Evolutionary conservation across 2,329 filamentous ascomycete genomes (phyloP), one percentile per base, ranked within the genome.

Genomic region (Penicillium sp.): DNA sequence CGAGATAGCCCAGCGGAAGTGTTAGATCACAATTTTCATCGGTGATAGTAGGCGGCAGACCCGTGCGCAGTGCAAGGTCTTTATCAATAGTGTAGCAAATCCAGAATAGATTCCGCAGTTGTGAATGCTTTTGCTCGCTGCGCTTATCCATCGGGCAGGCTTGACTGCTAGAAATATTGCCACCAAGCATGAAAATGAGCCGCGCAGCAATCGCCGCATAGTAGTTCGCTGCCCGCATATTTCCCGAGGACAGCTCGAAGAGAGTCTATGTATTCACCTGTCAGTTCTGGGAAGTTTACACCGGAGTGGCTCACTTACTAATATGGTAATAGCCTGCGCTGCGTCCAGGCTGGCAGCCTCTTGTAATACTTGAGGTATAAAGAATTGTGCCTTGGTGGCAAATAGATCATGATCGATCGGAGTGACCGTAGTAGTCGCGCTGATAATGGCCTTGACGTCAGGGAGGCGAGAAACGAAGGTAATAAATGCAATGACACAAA

Each of bases 81-180:
- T 83, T 84, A 60, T 85, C 82, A 10, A 82, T 67, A 2, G 73
- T 73, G 54, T 83, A 84, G 58, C 77, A 78, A 6, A 84, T 61
- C 82, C 83, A 85, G 61, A 85, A 85, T 0, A 84, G 38, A 47
- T 71, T 71, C 6, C 74, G 72, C 5, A 72, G 52, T 31, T 75
- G 71, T 5, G 61, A 48, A 14, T 68, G 64, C 8, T 54, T 61
- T 49, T 63, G 61, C 25, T 55, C 42, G 14, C 59, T 50, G n/a
- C 47, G 61, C 12, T 59, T 57, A 19, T 56, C 53, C 16, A 41
- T 52, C 16, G 36, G 47, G 5, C 53, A 58, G 10, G 40, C 28
- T 5, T 56, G 30, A 9, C 68, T 64, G 37, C 67, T 62, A 42
- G 52, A 28, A 53, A 59, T 22, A 53, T 84, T 79, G 0, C 73